Conservation (phyloP, 495 filamentous ascomycete species). For the Cercophora newfieldiana region DNA sequence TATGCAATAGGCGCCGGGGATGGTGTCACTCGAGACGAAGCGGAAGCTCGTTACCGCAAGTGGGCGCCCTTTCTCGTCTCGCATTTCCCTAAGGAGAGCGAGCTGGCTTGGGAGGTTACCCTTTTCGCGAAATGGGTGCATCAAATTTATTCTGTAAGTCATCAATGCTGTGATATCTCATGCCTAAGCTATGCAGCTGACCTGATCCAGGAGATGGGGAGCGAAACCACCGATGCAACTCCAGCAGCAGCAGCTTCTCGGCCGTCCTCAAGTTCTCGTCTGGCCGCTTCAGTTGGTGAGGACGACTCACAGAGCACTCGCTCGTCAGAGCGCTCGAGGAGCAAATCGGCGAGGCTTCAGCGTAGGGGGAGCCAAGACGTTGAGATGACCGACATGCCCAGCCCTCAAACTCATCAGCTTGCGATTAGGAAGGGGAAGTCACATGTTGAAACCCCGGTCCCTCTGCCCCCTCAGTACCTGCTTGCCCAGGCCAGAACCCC, state of each 20-base stretch:
- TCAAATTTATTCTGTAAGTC: constrained; percentile 35
- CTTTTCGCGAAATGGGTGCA: constrained; percentile 39
- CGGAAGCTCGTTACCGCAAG: constrained; percentile 33
- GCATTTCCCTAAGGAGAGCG: constrained; percentile 42
- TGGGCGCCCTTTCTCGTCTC: constrained; percentile 43
- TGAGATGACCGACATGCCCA: constrained; percentile 13
- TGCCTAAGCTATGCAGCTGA: background rate
- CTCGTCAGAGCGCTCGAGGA: constrained; percentile 5
- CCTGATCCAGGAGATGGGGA: background rate
- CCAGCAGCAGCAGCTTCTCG: background rate
- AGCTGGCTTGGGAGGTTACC: constrained; percentile 35
- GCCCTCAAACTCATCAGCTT: constrained; percentile 8
- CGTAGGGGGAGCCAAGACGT: constrained; percentile 14
- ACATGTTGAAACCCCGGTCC: constrained; percentile 20
- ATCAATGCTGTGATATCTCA: background rate
- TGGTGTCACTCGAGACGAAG: constrained; percentile 43
- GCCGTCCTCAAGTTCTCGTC: background rate
- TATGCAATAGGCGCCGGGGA: constrained; percentile 46
- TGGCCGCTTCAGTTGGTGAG: background rate
- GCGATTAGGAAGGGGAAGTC: constrained; percentile 17
- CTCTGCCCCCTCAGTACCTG: constrained; percentile 21
- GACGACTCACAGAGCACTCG: background rate
- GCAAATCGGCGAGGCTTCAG: constrained; percentile 13
- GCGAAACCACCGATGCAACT: background rate
- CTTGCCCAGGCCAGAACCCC: background rate